phyloP scores from a whole-genome alignment of 2,329 filamentous ascomycete genomes.

The Coleophoma cylindrospora region DNA sequence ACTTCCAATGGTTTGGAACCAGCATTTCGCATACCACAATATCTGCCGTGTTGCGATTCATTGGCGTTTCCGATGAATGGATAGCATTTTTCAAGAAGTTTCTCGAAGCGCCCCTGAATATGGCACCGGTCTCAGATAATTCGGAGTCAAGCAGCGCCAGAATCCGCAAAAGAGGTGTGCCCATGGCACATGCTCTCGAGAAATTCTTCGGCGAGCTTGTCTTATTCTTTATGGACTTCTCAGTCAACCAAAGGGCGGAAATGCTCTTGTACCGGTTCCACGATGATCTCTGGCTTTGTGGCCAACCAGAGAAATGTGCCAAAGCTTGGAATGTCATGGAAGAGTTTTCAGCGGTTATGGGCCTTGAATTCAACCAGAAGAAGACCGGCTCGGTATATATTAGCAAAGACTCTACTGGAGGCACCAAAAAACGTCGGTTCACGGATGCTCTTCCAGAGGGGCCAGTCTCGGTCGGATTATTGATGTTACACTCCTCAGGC shows the following conservation, averaged over 20 bases:
- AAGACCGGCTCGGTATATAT: constrained; percentile 48
- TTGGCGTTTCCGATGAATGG: constrained; percentile 52
- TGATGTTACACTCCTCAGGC: constrained; percentile 41
- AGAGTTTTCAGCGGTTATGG: constrained; percentile 46
- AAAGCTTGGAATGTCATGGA: constrained; percentile 53
- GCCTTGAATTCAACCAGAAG: constrained; percentile 49
- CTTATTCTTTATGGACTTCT: constrained; percentile 60
- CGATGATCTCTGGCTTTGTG: constrained; percentile 64
- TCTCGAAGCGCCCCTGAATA: constrained; percentile 52
- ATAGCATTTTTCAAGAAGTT: constrained; percentile 53
- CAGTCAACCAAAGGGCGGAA: constrained; percentile 54
- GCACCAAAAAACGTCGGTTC: constrained; percentile 1
- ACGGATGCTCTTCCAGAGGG: constrained; percentile 37
- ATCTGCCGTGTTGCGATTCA: constrained; percentile 47
- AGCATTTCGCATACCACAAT: constrained; percentile 54
- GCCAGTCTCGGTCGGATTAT: constrained; percentile 50
- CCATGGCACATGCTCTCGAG: constrained; percentile 52
- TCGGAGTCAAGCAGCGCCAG: constrained; percentile 21
- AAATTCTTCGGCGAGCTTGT: constrained; percentile 54
- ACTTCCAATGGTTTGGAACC: constrained; percentile 52
- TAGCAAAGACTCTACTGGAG: constrained; percentile 12
- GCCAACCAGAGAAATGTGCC: constrained; percentile 43
- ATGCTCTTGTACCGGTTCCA: constrained; percentile 52
- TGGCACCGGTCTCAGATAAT: constrained; percentile 29
- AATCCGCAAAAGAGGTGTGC: constrained; percentile 47